phyloP scores from a whole-genome alignment of 345 rosid genomes.

The Salix udensis region DNA sequence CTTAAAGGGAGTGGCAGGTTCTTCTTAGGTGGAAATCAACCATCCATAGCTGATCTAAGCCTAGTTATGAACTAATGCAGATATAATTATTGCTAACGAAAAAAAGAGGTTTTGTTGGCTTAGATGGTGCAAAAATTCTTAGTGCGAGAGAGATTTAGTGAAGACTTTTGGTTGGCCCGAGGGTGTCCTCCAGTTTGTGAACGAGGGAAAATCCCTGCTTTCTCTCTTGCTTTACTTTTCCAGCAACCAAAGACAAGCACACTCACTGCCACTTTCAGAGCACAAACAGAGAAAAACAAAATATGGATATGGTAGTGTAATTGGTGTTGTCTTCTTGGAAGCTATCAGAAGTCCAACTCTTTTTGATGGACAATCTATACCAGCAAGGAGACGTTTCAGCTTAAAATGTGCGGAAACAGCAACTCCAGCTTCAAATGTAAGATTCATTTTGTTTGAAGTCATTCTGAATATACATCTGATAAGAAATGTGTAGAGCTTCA shows the following conservation, averaged over 20 bases:
- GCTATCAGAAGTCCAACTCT: neutral
- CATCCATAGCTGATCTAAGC: constrained; percentile 82
- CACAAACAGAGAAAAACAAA: neutral
- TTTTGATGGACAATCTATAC: neutral
- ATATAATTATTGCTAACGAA: too few species aligned
- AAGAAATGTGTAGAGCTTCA: neutral
- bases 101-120: neutral
- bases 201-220: neutral
- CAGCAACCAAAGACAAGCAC: neutral
- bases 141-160: neutral
- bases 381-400: neutral
- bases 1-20: constrained; percentile 65
- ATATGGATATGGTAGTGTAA: neutral
- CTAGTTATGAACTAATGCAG: constrained; percentile 81
- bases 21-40: constrained; percentile 69
- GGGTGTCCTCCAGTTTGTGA: neutral
- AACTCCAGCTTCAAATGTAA: constrained; percentile 30
- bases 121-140: neutral
- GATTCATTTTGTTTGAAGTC: neutral
- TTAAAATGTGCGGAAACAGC: neutral
- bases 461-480: too few species aligned
- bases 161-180: neutral
- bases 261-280: neutral
- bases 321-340: neutral
- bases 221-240: neutral